Percentiles rank a stretch among this genome's conserved stretches.
phyloP scores from a whole-genome alignment of 1,139 yeast species.

The Pichia sp. region DNA sequence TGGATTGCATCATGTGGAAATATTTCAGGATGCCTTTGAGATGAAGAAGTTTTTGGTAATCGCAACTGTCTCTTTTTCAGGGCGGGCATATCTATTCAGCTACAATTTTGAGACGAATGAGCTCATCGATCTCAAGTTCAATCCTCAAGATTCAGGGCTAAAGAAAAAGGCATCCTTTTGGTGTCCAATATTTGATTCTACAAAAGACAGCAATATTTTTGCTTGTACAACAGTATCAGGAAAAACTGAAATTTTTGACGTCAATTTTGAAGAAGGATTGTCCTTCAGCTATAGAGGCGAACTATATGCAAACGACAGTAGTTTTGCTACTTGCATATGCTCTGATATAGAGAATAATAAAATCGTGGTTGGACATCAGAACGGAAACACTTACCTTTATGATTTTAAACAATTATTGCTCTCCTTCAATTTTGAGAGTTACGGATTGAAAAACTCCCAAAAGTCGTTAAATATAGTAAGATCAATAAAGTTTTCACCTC shows the following conservation, averaged over 20 bases:
- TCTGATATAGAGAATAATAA: slow-evolving; percentile 43
- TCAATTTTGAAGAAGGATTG: slow-evolving; percentile 32
- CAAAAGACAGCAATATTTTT: slow-evolving; percentile 5
- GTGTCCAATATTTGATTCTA: slow-evolving; percentile 25
- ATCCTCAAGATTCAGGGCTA: slow-evolving; percentile 16
- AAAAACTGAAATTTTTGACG: slow-evolving; percentile 44
- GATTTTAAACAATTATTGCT: slow-evolving; percentile 62
- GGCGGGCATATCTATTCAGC: slow-evolving; percentile 44
- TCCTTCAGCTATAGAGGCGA: slow-evolving; percentile 30
- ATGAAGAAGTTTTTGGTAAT: slow-evolving; percentile 41
- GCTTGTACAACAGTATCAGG: slow-evolving; percentile 51
- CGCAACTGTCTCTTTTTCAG: slow-evolving; percentile 61
- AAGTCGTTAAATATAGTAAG: slow-evolving; percentile 56
- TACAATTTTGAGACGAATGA: slow-evolving; percentile 25
- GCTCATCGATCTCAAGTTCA: slow-evolving; percentile 19
- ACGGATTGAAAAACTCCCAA: slow-evolving; percentile 36
- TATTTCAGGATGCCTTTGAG: slow-evolving; percentile 49
- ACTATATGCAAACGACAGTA: slow-evolving; percentile 33
- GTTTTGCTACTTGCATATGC: slow-evolving; percentile 59
- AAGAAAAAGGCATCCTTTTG: slow-evolving; percentile 27
- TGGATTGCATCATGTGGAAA: slow-evolving; percentile 76
- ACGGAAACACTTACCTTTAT: slow-evolving; percentile 73
- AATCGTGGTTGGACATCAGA: slow-evolving; percentile 78
- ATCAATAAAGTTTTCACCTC: slow-evolving; percentile 69
- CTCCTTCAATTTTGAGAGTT: slow-evolving; percentile 61